phyloP scores from a whole-genome alignment of 768 basidiomycete species.

The Lactarius evosmus region DNA sequence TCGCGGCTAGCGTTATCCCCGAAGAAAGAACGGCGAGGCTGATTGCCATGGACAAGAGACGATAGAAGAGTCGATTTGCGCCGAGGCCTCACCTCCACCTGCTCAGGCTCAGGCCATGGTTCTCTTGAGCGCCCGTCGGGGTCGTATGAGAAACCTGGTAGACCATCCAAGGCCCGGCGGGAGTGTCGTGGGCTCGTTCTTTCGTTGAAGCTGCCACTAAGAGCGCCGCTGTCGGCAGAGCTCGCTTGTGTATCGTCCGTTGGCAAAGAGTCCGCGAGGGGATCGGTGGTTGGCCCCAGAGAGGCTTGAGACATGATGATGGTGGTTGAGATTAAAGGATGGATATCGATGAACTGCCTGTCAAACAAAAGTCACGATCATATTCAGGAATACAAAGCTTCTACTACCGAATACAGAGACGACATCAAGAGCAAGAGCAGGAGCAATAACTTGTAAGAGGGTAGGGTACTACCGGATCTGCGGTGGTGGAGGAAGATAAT shows the following conservation, averaged over 20 bases:
- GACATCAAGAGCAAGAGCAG: neutral
- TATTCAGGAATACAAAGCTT: conserved; percentile 21
- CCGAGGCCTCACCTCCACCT: conserved; percentile 20
- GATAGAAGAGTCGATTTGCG: conserved; percentile 20
- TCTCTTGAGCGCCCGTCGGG: conserved; percentile 2
- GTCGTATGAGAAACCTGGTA: conserved; percentile 13
- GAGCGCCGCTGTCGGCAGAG: neutral
- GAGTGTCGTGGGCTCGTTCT: neutral
- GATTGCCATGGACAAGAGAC: conserved; percentile 18
- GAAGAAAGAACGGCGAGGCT: conserved; percentile 22
- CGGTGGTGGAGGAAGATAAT: conserved; percentile 66
- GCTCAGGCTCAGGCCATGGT: conserved; percentile 16
- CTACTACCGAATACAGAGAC: conserved; percentile 20
- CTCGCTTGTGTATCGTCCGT: neutral
- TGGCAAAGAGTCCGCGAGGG: neutral
- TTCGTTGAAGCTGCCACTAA: neutral
- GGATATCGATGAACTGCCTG: too few relatives aligned
- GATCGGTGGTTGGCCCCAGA: neutral
- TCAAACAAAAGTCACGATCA: neutral
- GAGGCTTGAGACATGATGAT: conserved; percentile 14
- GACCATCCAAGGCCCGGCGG: conserved; percentile 1
- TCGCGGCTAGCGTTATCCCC: conserved; percentile 1
- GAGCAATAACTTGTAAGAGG: neutral
- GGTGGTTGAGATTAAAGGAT: conserved; percentile 6
- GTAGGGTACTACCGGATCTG: conserved; percentile 70